Conservation (phyloP, 2,329 filamentous ascomycete genomes). For the Talaromyces marneffei region DNA sequence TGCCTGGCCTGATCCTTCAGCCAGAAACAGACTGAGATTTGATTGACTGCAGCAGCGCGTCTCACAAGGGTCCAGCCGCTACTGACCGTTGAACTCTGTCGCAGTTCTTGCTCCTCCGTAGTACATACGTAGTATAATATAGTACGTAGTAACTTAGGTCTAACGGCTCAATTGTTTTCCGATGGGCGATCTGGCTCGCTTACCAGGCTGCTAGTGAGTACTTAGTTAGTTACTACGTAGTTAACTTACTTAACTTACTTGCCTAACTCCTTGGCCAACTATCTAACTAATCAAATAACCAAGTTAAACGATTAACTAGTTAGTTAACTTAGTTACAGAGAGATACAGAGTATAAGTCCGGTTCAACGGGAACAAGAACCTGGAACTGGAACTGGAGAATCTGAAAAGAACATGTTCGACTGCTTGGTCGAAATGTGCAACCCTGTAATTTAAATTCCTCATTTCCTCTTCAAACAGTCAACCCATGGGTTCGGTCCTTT, state of each 20-base stretch:
- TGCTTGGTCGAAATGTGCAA: not conserved
- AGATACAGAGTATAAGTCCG: too few species aligned
- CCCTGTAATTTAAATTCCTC: slow-evolving; percentile 5
- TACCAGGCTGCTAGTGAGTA: too few species aligned
- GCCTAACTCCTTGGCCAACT: too few species aligned
- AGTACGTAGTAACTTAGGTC: too few species aligned
- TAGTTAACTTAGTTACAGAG: too few species aligned
- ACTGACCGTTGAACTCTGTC: slow-evolving; percentile 11
- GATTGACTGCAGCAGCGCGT: not conserved
- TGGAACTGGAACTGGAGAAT: not conserved
- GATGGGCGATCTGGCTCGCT: not conserved
- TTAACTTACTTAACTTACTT: too few species aligned
- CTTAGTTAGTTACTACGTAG: too few species aligned
- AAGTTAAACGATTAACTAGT: not conserved
- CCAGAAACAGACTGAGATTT: not conserved
- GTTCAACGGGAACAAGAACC: not conserved
- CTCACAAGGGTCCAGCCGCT: slow-evolving; percentile 6
- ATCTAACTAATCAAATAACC: not conserved
- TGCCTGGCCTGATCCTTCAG: not conserved
- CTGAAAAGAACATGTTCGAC: not conserved
- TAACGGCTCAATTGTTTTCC: not conserved
- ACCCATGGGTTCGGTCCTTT: slow-evolving; percentile 3
- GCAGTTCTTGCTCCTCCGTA: not conserved
- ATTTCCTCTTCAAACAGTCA: slow-evolving; percentile 7
- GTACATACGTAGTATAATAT: too few species aligned